A percentile compares a stretch with the other conserved stretches of the same genome.
These are phyloP conservation scores for Penicillium sp. DNA, from an alignment of 2,329 filamentous ascomycete genomes.

Conservation along the genomic window DNA sequence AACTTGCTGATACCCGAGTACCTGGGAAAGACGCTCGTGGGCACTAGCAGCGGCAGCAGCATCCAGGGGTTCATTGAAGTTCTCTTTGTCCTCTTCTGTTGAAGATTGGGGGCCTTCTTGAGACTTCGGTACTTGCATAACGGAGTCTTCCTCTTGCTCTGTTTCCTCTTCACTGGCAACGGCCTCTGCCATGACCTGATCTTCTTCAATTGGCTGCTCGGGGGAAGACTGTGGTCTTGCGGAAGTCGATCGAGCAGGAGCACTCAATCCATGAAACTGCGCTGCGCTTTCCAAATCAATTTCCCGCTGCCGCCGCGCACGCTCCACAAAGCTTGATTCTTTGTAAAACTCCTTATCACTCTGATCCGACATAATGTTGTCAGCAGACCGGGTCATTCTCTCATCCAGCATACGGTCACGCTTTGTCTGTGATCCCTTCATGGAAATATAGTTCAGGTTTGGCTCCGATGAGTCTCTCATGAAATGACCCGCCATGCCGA, in stretches of 20 bases:
- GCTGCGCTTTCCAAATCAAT: slow-evolving; percentile 36
- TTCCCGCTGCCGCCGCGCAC: slow-evolving; percentile 33
- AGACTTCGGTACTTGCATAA: slow-evolving; percentile 28
- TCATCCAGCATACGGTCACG: slow-evolving; percentile 37
- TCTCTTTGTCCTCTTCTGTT: slow-evolving; percentile 51
- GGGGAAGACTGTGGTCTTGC: slow-evolving; percentile 4
- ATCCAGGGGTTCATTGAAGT: slow-evolving; percentile 35
- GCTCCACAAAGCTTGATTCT: slow-evolving; percentile 43
- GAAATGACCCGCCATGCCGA: slow-evolving; percentile 33
- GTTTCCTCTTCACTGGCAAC: slow-evolving; percentile 48
- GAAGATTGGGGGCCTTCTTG: slow-evolving; percentile 30
- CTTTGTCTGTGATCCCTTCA: slow-evolving; percentile 48
- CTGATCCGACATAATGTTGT: slow-evolving; percentile 35
- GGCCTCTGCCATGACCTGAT: slow-evolving; percentile 19
- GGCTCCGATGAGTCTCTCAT: slow-evolving; percentile 43
- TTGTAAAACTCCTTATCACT: slow-evolving; percentile 48
- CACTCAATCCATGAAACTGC: slow-evolving; percentile 39
- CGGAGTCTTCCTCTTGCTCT: slow-evolving; percentile 46
- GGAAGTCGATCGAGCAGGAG: slow-evolving; percentile 28
- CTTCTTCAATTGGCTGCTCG: slow-evolving; percentile 5
- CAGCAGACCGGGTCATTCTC: slow-evolving; percentile 37
- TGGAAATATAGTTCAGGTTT: slow-evolving; percentile 45
- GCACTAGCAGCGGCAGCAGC: slow-evolving; percentile 34
- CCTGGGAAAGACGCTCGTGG: slow-evolving; percentile 42
- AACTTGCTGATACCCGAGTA: slow-evolving; percentile 31